phyloP scores from a whole-genome alignment of 768 basidiomycete species.

The Sporobolomyces roseus region DNA sequence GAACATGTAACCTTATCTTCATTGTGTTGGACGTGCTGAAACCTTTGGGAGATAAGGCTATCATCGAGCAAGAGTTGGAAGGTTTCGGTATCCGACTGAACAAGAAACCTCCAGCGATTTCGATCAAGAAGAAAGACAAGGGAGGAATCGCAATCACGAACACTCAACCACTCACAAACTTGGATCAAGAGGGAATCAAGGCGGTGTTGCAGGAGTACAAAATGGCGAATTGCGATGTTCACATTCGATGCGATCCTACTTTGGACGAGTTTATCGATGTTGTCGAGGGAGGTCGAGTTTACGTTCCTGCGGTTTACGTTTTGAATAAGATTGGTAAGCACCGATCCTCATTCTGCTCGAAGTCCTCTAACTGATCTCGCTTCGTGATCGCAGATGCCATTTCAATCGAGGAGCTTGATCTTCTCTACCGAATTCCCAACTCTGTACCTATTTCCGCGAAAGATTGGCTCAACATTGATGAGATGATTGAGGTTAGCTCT shows the following conservation, averaged over 20 bases:
- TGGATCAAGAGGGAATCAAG: constrained; percentile 93
- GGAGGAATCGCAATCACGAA: constrained; percentile 93
- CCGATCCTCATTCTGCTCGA: constrained; percentile 10
- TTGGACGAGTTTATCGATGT: constrained; percentile 96
- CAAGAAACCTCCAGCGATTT: constrained; percentile 84
- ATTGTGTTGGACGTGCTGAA: constrained; percentile 97
- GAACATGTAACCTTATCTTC: constrained; percentile 97
- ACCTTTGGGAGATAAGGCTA: constrained; percentile 73
- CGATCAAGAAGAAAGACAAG: constrained; percentile 59
- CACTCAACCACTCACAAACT: constrained; percentile 90
- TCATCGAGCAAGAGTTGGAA: constrained; percentile 89
- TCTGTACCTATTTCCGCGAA: constrained; percentile 90
- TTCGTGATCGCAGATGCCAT: constrained; percentile 76
- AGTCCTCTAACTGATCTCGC: not conserved
- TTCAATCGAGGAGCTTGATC: constrained; percentile 92
- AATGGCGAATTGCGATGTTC: constrained; percentile 76
- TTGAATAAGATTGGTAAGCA: constrained; percentile 66
- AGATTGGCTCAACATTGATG: constrained; percentile 95
- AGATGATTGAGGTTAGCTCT: constrained; percentile 47
- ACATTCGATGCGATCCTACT: constrained; percentile 87
- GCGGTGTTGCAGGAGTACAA: constrained; percentile 90
- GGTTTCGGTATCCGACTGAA: constrained; percentile 83
- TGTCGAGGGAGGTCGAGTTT: constrained; percentile 94
- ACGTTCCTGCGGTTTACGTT: constrained; percentile 82
- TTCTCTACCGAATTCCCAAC: constrained; percentile 79